Percentiles rank a stretch among this genome's conserved stretches.
Evolutionary conservation across 2,329 filamentous ascomycete species (phyloP).

Genomic region (Daldinia eschscholtzii): DNA sequence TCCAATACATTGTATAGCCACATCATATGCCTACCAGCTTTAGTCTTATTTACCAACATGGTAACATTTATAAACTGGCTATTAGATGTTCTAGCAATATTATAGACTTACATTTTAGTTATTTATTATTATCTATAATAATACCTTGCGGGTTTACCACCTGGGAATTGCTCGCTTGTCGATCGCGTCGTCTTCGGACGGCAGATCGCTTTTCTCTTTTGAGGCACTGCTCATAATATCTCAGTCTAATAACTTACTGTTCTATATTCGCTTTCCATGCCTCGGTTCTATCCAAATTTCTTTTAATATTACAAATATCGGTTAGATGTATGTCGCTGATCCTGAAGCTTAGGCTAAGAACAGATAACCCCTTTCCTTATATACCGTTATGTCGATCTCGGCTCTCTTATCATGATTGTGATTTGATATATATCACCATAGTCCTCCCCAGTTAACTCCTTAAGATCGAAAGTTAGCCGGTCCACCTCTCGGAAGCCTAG

Average conservation of each 20-base stretch:
- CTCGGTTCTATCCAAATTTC: not conserved
- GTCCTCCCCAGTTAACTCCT: conserved; percentile 35
- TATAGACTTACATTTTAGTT: not conserved
- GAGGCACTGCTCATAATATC: not conserved
- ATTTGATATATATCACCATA: conserved; percentile 40
- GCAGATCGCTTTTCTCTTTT: not conserved
- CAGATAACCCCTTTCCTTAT: not conserved
- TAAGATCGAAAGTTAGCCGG: conserved; percentile 46
- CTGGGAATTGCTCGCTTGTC: not conserved
- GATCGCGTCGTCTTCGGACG: not conserved
- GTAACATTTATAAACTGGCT: not conserved
- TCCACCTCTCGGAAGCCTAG: conserved; percentile 55
- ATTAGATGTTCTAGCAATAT: not conserved
- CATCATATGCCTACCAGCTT: too few species aligned
- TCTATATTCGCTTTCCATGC: not conserved
- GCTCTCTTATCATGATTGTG: conserved; percentile 51
- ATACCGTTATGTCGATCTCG: conserved; percentile 29
- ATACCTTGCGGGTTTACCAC: too few species aligned
- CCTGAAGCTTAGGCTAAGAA: conserved; percentile 5
- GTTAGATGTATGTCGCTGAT: not conserved
- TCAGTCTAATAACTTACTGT: not conserved
- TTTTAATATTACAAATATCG: not conserved
- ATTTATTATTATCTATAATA: too few species aligned
- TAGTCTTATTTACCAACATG: not conserved
- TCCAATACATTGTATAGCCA: not conserved